These are phyloP conservation scores for Dendrobium officinale DNA, from an alignment of 106 monocot genomes.

Conservation along the genomic window DNA sequence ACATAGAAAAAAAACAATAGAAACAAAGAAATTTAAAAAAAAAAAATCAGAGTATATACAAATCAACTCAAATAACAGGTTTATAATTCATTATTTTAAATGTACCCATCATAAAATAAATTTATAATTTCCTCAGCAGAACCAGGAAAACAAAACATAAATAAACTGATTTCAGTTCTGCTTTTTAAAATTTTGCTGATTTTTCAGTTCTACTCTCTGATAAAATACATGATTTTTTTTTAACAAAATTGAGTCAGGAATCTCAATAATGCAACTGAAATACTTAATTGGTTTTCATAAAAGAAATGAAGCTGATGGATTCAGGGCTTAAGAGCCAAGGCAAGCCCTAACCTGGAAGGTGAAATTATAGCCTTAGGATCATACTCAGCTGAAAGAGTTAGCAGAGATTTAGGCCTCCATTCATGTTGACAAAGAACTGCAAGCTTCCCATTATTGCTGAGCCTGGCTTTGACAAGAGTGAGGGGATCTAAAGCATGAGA, in stretches of 20 bases:
- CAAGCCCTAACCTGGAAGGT: conserved; percentile 32
- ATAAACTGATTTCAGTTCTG: neutral
- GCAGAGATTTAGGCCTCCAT: conserved; percentile 51
- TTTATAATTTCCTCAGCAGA: neutral
- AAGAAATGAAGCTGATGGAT: neutral
- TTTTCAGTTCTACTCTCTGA: too few species aligned
- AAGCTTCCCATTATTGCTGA: conserved; percentile 31
- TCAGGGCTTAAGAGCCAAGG: conserved; percentile 36
- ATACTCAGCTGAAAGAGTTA: conserved; percentile 46
- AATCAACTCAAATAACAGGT: neutral
- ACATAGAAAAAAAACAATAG: too few species aligned
- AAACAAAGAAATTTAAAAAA: neutral
- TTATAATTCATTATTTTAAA: neutral
- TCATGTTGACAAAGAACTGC: conserved; percentile 29
- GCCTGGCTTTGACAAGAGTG: conserved; percentile 31
- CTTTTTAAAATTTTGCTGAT: too few species aligned
- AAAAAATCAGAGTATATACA: neutral
- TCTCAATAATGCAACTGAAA: neutral
- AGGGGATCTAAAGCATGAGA: conserved; percentile 22
- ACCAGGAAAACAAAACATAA: neutral
- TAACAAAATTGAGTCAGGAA: neutral
- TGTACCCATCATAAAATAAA: neutral
- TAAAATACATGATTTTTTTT: neutral
- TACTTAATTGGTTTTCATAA: neutral
- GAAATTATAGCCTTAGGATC: conserved; percentile 21